These are phyloP conservation scores for Stentor coeruleus DNA, from an alignment of 73 alveolate species.

Conservation along the genomic window DNA sequence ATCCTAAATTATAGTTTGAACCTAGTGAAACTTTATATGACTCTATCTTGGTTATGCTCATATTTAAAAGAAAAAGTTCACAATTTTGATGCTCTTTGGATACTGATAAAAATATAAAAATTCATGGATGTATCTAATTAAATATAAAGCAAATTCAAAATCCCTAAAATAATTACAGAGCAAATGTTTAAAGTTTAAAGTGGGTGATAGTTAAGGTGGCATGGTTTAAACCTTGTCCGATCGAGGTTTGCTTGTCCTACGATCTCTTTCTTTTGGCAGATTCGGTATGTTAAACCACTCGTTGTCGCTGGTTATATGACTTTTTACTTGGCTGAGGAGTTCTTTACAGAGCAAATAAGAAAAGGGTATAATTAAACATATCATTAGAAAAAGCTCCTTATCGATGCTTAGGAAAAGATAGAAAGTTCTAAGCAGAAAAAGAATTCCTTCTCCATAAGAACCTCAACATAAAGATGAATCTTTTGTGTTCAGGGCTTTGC, in stretches of 20 bases:
- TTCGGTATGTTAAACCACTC: no score
- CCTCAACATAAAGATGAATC: neutral
- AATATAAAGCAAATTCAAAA: neutral
- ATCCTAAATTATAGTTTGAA: conserved; percentile 33
- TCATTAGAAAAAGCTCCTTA: neutral
- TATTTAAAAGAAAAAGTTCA: conserved; percentile 27
- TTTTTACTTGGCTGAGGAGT: no score
- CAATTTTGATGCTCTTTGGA: conserved; percentile 44
- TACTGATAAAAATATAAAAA: neutral
- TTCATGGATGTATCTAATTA: neutral
- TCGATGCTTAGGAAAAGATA: neutral
- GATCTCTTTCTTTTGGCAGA: no score
- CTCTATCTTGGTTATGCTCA: neutral
- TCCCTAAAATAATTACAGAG: neutral
- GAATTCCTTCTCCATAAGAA: neutral
- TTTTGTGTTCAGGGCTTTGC: neutral
- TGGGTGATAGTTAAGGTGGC: no score
- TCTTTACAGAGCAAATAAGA: no score
- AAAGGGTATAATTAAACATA: neutral
- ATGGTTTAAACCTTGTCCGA: no score
- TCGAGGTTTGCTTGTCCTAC: no score
- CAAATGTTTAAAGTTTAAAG: no score
- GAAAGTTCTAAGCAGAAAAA: neutral
- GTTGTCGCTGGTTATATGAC: no score
- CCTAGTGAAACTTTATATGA: conserved; percentile 38